A percentile compares a stretch with the other conserved stretches of the same genome.
Conservation (phyloP, 2,329 filamentous ascomycete species). For the Colletotrichum karsti region DNA sequence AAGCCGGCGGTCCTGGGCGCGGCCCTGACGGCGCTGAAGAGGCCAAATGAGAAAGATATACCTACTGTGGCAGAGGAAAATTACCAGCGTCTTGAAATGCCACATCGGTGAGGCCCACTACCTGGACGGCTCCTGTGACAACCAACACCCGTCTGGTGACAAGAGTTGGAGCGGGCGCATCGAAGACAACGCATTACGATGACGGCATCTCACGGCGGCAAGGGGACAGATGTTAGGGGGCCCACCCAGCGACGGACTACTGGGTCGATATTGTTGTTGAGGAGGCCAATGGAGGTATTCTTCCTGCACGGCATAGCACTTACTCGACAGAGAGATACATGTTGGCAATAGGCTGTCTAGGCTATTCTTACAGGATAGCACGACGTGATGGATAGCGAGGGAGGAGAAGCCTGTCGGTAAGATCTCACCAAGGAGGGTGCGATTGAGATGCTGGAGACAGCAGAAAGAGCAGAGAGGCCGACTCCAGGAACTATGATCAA, state of each 20-base stretch:
- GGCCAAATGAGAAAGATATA: conserved; percentile 47
- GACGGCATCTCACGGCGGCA: not conserved
- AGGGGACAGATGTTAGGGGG: not conserved
- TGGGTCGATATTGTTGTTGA: not conserved
- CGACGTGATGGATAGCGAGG: not conserved
- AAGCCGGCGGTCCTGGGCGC: conserved; percentile 40
- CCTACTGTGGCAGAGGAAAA: conserved; percentile 16
- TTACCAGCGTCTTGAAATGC: not conserved
- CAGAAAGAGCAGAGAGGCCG: not conserved
- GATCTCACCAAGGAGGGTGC: not conserved
- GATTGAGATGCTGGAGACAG: not conserved
- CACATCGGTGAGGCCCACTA: not conserved
- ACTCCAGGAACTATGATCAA: not conserved
- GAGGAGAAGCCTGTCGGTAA: not conserved
- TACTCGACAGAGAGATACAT: not conserved
- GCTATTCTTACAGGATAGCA: not conserved
- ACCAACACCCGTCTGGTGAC: not conserved
- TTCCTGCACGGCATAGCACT: conserved; percentile 1
- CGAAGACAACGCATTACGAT: not conserved
- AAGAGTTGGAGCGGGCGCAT: not conserved
- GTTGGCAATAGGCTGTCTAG: not conserved
- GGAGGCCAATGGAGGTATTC: not conserved
- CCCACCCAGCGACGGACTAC: not conserved
- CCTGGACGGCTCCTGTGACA: not conserved
- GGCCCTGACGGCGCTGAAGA: conserved; percentile 52